Conservation (phyloP, 2,329 filamentous ascomycete species). For the Phyllosticta capitalensis region DNA sequence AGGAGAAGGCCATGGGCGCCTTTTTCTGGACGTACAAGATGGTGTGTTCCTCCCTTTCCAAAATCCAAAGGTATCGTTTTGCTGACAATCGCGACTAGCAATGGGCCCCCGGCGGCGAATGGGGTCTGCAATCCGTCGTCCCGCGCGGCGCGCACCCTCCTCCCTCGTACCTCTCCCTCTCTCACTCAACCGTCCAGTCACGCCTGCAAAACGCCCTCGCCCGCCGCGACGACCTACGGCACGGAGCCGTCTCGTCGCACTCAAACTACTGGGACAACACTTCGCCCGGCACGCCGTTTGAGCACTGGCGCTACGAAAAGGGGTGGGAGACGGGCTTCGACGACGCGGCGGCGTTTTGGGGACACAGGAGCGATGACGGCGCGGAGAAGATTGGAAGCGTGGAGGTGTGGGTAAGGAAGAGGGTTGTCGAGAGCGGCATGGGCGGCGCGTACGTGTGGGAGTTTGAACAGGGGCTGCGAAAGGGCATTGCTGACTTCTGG, state of each 20-base stretch:
- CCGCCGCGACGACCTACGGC: slow-evolving; percentile 28
- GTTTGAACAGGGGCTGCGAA: slow-evolving; percentile 41
- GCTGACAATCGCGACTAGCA: slow-evolving; percentile 20
- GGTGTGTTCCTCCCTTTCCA: slow-evolving; percentile 18
- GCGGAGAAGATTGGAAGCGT: slow-evolving; percentile 48
- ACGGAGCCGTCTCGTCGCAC: slow-evolving; percentile 33
- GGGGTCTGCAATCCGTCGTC: slow-evolving; percentile 48
- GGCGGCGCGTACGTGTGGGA: slow-evolving; percentile 41
- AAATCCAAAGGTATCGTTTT: not conserved
- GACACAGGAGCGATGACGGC: slow-evolving; percentile 27
- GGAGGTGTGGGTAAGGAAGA: slow-evolving; percentile 50
- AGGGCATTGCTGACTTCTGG: slow-evolving; percentile 35
- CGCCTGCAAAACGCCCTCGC: slow-evolving; percentile 32
- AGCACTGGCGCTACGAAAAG: slow-evolving; percentile 46
- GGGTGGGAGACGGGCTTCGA: slow-evolving; percentile 48
- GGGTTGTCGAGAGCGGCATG: slow-evolving; percentile 43
- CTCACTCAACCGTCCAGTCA: slow-evolving; percentile 26
- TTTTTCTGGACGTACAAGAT: slow-evolving; percentile 55
- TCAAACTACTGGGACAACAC: slow-evolving; percentile 41
- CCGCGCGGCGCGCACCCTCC: slow-evolving; percentile 35
- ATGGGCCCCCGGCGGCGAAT: slow-evolving; percentile 53
- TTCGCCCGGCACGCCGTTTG: slow-evolving; percentile 35
- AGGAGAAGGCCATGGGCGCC: slow-evolving; percentile 40
- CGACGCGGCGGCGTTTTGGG: slow-evolving; percentile 47
- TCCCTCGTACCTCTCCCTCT: slow-evolving; percentile 30